phyloP scores from a whole-genome alignment of 1,284 basidiomycete species.

The Pholiota adiposa region DNA sequence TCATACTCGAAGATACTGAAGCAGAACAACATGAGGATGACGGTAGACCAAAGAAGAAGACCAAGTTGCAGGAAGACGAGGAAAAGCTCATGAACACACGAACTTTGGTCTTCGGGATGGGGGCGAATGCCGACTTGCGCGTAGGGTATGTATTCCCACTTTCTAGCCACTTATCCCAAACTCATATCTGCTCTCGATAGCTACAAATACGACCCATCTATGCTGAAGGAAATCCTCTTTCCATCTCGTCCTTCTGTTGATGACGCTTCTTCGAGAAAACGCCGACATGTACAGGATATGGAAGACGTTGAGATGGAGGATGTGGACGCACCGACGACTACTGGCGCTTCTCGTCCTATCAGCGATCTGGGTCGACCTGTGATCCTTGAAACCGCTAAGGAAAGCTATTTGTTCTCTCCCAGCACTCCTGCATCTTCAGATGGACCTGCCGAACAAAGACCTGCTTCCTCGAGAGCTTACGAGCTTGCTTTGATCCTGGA shows the following conservation, averaged over 20 bases:
- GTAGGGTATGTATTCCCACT: constrained; percentile 44
- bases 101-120: constrained; percentile 49
- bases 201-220: constrained; percentile 60
- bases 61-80: constrained; percentile 31
- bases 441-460: constrained; percentile 5
- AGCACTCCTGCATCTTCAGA: constrained; percentile 20
- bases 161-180: constrained; percentile 7
- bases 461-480: constrained; percentile 24
- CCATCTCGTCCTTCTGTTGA: constrained; percentile 27
- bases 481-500: constrained; percentile 42
- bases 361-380: constrained; percentile 29
- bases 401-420: constrained; percentile 41
- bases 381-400: constrained; percentile 41
- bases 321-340: constrained; percentile 3
- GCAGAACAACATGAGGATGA: constrained; percentile 23
- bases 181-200: constrained; percentile 35
- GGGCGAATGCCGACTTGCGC: constrained; percentile 44
- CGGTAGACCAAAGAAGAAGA: constrained; percentile 21
- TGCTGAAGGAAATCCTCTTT: constrained; percentile 52
- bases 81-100: constrained; percentile 44
- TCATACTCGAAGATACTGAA: constrained; percentile 39
- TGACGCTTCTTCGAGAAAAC: constrained; percentile 33
- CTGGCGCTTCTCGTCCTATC: constrained; percentile 5
- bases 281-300: constrained; percentile 30
- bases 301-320: constrained; percentile 27